Conservation (phyloP, 2,329 filamentous ascomycete species). For the Alternaria sp. region DNA sequence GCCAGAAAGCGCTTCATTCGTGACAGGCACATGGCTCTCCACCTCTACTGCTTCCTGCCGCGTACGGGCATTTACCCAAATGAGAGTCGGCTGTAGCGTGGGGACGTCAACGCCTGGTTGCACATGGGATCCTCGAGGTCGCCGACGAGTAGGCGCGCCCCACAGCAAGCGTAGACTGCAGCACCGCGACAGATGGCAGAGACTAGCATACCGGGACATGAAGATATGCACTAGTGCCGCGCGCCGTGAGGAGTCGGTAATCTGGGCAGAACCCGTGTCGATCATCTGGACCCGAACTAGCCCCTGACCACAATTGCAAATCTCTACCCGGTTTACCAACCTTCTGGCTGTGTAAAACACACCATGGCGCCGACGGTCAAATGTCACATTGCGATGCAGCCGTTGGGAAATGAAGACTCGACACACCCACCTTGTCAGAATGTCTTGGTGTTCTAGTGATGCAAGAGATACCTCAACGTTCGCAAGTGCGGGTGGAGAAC, state of each 20-base stretch:
- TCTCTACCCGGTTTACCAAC: conserved; percentile 17
- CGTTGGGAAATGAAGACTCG: conserved; percentile 19
- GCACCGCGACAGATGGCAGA: background rate
- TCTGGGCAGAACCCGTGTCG: conserved; percentile 31
- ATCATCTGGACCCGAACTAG: conserved; percentile 30
- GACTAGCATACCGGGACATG: conserved; percentile 6
- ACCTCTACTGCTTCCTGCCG: conserved; percentile 7
- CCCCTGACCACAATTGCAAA: conserved; percentile 11
- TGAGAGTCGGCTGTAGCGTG: conserved; percentile 19
- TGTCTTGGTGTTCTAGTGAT: background rate
- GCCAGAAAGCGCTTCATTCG: conserved; percentile 5
- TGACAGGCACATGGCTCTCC: conserved; percentile 16
- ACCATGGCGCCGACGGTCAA: conserved; percentile 12
- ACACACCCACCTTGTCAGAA: conserved; percentile 1
- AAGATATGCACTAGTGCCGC: conserved; percentile 10
- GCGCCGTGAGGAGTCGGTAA: conserved; percentile 26
- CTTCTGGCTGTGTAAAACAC: background rate
- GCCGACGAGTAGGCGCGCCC: conserved; percentile 23
- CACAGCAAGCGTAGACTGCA: conserved; percentile 5
- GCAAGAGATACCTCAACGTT: conserved; percentile 2
- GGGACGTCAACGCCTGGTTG: conserved; percentile 18
- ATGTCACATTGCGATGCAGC: conserved; percentile 9
- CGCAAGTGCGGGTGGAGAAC: conserved; percentile 9
- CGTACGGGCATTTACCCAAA: conserved; percentile 16
- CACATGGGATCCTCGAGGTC: conserved; percentile 34